A percentile compares a stretch with the other conserved stretches of the same genome.
These are phyloP conservation scores for Takashimella tepidaria DNA, from an alignment of 1,284 basidiomycete species.

Conservation along the genomic window DNA sequence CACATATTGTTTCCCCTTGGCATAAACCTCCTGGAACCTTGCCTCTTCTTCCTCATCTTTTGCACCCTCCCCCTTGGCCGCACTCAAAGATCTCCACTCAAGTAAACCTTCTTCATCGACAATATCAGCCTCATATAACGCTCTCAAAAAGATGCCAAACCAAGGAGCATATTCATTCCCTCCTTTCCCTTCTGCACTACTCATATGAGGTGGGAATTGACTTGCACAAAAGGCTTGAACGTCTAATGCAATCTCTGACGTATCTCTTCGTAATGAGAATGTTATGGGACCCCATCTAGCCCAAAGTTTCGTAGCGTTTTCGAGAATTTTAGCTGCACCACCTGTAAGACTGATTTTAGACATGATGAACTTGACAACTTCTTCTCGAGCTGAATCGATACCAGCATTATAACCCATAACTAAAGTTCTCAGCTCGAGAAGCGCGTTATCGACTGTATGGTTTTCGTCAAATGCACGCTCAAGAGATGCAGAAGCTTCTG, in stretches of 20 bases:
- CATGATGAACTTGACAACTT: slow-evolving; percentile 44
- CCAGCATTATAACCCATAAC: slow-evolving; percentile 47
- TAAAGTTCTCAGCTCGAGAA: slow-evolving; percentile 44
- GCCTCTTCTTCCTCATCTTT: slow-evolving; percentile 31
- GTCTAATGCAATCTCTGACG: slow-evolving; percentile 32
- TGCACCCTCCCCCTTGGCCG: slow-evolving; percentile 39
- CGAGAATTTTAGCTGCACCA: slow-evolving; percentile 24
- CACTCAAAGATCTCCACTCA: slow-evolving; percentile 43
- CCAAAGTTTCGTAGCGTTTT: slow-evolving; percentile 28
- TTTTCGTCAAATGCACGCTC: slow-evolving; percentile 45
- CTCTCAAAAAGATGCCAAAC: slow-evolving; percentile 44
- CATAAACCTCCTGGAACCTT: slow-evolving; percentile 30
- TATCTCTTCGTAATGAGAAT: slow-evolving; percentile 27
- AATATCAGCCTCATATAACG: slow-evolving; percentile 47
- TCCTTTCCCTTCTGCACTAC: too few species aligned
- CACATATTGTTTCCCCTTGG: slow-evolving; percentile 43
- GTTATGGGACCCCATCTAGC: slow-evolving; percentile 40
- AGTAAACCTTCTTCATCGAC: slow-evolving; percentile 44
- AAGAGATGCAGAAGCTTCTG: slow-evolving; percentile 39
- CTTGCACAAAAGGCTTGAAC: slow-evolving; percentile 12
- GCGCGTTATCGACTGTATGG: slow-evolving; percentile 42
- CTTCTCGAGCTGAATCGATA: slow-evolving; percentile 42
- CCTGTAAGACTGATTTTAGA: slow-evolving; percentile 24
- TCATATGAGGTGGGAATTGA: not conserved
- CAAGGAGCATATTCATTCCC: slow-evolving; percentile 20